Base-by-base conservation (phyloP, 2,329 filamentous ascomycete species). In the Neofusicoccum ribis region DNA sequence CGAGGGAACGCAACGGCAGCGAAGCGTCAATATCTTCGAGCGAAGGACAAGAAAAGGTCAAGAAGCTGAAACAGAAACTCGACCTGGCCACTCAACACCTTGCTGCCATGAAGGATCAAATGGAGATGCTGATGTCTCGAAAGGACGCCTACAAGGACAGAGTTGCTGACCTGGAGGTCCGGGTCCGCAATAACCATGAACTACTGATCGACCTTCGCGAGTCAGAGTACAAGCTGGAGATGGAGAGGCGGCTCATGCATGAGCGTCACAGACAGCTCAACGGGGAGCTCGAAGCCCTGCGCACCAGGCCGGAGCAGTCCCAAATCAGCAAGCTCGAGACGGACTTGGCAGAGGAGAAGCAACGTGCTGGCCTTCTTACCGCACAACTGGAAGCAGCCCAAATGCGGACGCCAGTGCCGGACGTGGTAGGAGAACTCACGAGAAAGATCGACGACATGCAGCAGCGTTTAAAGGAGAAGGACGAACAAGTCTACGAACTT, bases 341-440 rank as follows among this genome's bases (percentile, higher is more conserved):
- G 14, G 71, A 59, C 11, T n/a, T 49, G 31, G 43, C 43, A 3
- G 50, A 64, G 5, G 60, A 50, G 27, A 49, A 46, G 12, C 46
- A 56, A n/a, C 41, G 47, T 44, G 50, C 50, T 14, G 23, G 49
- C 14, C 54, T 47, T 7, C 34, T 59, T 6, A n/a, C 52, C 11
- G 37, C 51, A 12, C 59, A 62, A 5, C 39, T 63, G 41, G 52
- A 58, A 15, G 36, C 47, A 3, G n/a, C 27, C 1, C 43, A 63
- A 23, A n/a, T 54, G 20, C 51, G 46, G 9, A 63, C 37, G 15
- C 49, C 44, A 14, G 39, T 50, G 3, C 39, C 43, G 6, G 34
- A 51, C n/a, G 62, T 72, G 46, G 72, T 77, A 14, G 73, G 76
- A 64, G 71, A 70, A 39, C 73, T 77, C 0, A 71, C 77, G 41